Evolutionary conservation across 1,139 yeast species (phyloP).

Genomic region (Geotrichum australiense): DNA sequence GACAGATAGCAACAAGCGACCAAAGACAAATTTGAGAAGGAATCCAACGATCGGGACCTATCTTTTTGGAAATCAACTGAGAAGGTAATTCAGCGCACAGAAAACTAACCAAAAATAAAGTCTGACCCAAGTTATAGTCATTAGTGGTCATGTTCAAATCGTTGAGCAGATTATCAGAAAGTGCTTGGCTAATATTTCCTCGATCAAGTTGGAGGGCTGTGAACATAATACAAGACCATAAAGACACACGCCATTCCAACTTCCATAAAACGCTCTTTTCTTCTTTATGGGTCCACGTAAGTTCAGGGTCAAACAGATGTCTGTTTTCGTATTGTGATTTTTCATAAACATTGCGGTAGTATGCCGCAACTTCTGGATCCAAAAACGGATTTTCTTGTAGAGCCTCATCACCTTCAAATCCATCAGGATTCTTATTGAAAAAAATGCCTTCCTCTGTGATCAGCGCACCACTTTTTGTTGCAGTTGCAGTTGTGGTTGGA

Average conservation of each 20-base stretch:
- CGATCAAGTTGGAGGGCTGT: slow-evolving; percentile 47
- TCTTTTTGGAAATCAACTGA: slow-evolving; percentile 42
- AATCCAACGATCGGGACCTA: slow-evolving; percentile 49
- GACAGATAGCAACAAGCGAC: slow-evolving; percentile 44
- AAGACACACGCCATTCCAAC: slow-evolving; percentile 38
- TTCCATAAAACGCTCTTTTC: slow-evolving; percentile 38
- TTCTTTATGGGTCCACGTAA: slow-evolving; percentile 42
- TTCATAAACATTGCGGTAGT: slow-evolving; percentile 39
- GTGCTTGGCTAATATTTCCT: slow-evolving; percentile 44
- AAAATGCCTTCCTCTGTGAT: too few relatives aligned
- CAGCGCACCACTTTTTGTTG: too few relatives aligned
- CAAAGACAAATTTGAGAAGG: slow-evolving; percentile 45
- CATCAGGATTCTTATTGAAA: not conserved
- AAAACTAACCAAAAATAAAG: slow-evolving; percentile 41
- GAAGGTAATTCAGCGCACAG: slow-evolving; percentile 47
- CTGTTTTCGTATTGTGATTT: slow-evolving; percentile 41
- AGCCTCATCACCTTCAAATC: not conserved
- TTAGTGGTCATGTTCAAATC: slow-evolving; percentile 42
- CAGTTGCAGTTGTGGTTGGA: too few relatives aligned
- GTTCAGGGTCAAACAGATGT: slow-evolving; percentile 41
- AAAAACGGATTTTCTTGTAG: slow-evolving; percentile 9
- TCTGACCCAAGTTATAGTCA: slow-evolving; percentile 44
- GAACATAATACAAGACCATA: slow-evolving; percentile 39
- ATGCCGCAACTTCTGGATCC: slow-evolving; percentile 33
- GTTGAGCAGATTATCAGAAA: slow-evolving; percentile 41